These are phyloP conservation scores for Microcyclosporella mali DNA, from an alignment of 2,329 filamentous ascomycete species.

Conservation along the genomic window DNA sequence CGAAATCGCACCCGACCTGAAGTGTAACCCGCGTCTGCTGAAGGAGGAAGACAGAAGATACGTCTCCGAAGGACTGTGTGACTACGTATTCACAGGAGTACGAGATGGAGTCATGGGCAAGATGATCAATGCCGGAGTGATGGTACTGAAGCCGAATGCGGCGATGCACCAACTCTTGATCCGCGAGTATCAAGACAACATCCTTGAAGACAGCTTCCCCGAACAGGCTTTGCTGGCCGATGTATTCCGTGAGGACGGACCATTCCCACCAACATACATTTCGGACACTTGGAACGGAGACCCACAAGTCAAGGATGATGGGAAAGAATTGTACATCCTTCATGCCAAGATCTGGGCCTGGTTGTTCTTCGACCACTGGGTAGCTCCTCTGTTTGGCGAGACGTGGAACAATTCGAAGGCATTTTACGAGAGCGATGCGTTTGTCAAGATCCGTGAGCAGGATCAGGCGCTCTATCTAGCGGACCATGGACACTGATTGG, in stretches of 20 bases:
- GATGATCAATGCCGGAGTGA: conserved; percentile 31
- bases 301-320: conserved; percentile 22
- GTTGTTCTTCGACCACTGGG: conserved; percentile 4
- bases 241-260: conserved; percentile 27
- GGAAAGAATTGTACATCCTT: conserved; percentile 27
- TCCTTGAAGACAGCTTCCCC: conserved; percentile 29
- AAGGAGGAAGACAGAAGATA: conserved; percentile 22
- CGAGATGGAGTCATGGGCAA: conserved; percentile 4
- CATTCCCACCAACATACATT: conserved; percentile 26
- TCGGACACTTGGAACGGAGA: conserved; percentile 28
- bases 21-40: conserved; percentile 23
- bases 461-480: neutral
- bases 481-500: neutral
- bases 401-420: conserved; percentile 6
- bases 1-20: conserved; percentile 14
- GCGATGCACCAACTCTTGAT: conserved; percentile 29
- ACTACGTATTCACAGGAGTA: conserved; percentile 28
- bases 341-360: conserved; percentile 32
- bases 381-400: neutral
- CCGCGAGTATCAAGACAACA: conserved; percentile 30
- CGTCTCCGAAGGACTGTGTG: conserved; percentile 21
- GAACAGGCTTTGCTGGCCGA: conserved; percentile 33
- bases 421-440: conserved; percentile 7
- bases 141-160: conserved; percentile 29
- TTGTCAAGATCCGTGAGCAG: conserved; percentile 1